Conservation (phyloP, 2,329 filamentous ascomycete species). For the Monascus ruber region DNA sequence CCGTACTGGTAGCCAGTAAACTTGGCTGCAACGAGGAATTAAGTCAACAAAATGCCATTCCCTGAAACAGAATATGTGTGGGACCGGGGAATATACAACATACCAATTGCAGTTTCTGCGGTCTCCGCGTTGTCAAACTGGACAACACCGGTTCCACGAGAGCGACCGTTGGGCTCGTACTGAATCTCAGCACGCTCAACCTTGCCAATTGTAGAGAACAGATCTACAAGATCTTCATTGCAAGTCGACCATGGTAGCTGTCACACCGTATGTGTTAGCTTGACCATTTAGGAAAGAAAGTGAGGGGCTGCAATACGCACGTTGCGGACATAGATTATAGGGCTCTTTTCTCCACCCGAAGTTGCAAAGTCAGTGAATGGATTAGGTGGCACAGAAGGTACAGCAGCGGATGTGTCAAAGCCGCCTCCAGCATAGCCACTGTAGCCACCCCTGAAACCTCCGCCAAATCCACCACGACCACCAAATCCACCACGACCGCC, state of each 20-base stretch:
- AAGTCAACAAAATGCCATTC: too few species aligned
- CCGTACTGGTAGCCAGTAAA: conserved; percentile 98
- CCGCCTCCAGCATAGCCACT: conserved; percentile 45
- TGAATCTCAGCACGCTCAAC: conserved; percentile 99
- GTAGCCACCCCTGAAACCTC: conserved; percentile 26
- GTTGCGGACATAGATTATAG: conserved; percentile 91
- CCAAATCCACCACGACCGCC: conserved; percentile 32
- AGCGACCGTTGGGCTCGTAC: conserved; percentile 92
- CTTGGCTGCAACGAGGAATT: conserved; percentile 47
- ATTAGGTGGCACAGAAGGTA: conserved; percentile 54
- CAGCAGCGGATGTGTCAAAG: conserved; percentile 41
- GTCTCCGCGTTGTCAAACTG: conserved; percentile 75
- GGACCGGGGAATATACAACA: conserved; percentile 15
- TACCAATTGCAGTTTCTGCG: conserved; percentile 78
- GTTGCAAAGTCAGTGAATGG: conserved; percentile 90
- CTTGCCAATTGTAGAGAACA: conserved; percentile 96
- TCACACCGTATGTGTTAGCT: conserved; percentile 4
- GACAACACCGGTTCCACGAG: conserved; percentile 91
- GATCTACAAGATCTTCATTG: conserved; percentile 91
- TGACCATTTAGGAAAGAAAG: not conserved
- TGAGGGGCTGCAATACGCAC: conserved; percentile 46
- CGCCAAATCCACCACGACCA: conserved; percentile 48
- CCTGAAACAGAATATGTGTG: not conserved
- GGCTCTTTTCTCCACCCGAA: conserved; percentile 69
- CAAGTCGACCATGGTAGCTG: conserved; percentile 97